phyloP scores from a whole-genome alignment of 2,329 filamentous ascomycete genomes.

The Epichloe sibirici region DNA sequence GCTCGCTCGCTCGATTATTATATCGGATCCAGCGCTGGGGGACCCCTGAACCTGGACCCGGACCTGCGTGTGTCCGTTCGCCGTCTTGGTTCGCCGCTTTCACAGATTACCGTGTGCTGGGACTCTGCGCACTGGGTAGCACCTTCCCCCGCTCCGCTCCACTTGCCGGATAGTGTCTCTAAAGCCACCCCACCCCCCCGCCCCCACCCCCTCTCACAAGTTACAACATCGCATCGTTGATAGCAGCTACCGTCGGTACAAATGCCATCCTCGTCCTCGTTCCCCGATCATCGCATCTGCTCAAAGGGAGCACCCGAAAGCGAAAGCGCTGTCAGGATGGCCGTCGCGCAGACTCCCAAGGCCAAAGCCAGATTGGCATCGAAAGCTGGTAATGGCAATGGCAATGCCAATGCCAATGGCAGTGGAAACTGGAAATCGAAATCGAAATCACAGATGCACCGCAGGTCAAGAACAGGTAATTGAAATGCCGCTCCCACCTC shows the following conservation, averaged over 20 bases:
- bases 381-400: slow-evolving; percentile 32
- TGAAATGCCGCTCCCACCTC: slow-evolving; percentile 2
- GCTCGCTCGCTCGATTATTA: background rate
- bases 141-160: no score
- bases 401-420: slow-evolving; percentile 9
- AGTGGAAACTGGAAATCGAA: slow-evolving; percentile 52
- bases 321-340: slow-evolving; percentile 42
- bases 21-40: background rate
- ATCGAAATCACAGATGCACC: slow-evolving; percentile 76
- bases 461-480: slow-evolving; percentile 81
- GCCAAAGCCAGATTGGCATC: slow-evolving; percentile 46
- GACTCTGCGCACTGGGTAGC: background rate
- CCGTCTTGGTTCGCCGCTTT: background rate
- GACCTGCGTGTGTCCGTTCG: background rate
- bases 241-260: slow-evolving; percentile 17
- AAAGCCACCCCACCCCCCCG: slow-evolving; percentile 10
- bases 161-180: background rate
- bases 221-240: background rate
- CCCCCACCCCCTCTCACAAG: slow-evolving; percentile 11
- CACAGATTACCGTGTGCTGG: background rate
- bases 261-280: slow-evolving; percentile 54
- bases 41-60: slow-evolving; percentile 10
- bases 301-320: slow-evolving; percentile 33
- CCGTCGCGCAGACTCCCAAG: slow-evolving; percentile 46
- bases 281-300: slow-evolving; percentile 46